Base-by-base conservation (phyloP, 2,329 filamentous ascomycete species). In the Penicillium sp. region DNA sequence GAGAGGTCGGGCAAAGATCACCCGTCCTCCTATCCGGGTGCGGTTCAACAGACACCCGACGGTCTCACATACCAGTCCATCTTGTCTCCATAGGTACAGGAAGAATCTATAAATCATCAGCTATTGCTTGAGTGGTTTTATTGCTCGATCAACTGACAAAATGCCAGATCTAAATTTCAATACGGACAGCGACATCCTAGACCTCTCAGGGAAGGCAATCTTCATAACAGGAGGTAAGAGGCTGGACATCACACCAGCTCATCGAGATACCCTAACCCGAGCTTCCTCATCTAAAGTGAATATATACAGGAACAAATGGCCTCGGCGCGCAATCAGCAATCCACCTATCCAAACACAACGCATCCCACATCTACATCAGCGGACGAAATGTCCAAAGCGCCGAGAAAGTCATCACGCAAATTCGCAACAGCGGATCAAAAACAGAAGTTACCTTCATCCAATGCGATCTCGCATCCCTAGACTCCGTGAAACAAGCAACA, bases 221-320 rank as follows among this genome's bases (percentile, higher is more conserved):
- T 61, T 61, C 33, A 58, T 61, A 39, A 61, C 58, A 2, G 58
- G 58, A 33, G 55, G 55, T 53, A 54, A n/a, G 51, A 19, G 4
- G 11, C 11, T 16, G 23, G 44, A 4, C 6, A 1, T n/a, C 19
- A 2, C 14, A 37, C 35, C 3, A 9, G 2, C 14, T 37, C 11
- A 37, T 3, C 3, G 19, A 37, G 9, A 3, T 21, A 14, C 33
- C 1, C 16, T 1, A 9, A 13, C 13, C 21, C 11, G 11, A 13
- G 14, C 45, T 11, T 8, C 23, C 23, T 25, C 33, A 42, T 25
- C 25, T 42, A 14, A 26, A 25, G 23, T 21, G 2, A 11, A 29
- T 11, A 11, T 4, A 3, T 42, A 26, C 85, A 84, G 37, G 82
- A 82, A 69, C 84, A 50, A 70, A 71, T 14, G 81, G 81, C 1